Conservation (phyloP, 2,329 filamentous ascomycete genomes). For the Ceratocystis harringtonii region DNA sequence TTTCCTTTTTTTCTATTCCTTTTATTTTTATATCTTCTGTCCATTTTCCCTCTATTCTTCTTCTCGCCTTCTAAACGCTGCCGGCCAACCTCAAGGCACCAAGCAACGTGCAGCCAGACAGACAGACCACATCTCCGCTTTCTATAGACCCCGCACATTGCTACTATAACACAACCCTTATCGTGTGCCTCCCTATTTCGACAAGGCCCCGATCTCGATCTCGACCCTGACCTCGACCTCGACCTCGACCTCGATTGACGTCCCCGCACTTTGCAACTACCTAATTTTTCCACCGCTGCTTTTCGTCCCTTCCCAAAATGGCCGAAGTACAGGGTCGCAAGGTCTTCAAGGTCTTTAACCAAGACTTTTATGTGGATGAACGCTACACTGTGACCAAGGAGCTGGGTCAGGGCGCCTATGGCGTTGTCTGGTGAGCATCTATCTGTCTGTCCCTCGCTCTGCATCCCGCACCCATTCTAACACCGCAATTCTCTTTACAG, state of each 20-base stretch:
- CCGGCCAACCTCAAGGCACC: too few relatives aligned
- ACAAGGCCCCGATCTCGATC: neutral
- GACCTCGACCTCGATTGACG: too few relatives aligned
- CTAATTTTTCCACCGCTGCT: neutral
- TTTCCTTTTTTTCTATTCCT: neutral
- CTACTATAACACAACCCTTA: neutral
- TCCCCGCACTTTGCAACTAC: neutral
- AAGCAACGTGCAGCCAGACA: neutral
- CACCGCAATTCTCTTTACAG: conserved; percentile 31
- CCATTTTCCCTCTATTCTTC: too few relatives aligned
- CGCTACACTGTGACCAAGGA: conserved; percentile 98
- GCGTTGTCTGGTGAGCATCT: conserved; percentile 74
- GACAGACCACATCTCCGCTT: conserved; percentile 8
- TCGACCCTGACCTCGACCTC: too few relatives aligned
- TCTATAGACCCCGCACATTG: conserved; percentile 1
- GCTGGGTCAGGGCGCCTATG: conserved; percentile 92
- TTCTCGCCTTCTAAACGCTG: too few relatives aligned
- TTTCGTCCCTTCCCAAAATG: conserved; percentile 23
- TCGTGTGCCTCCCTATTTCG: neutral
- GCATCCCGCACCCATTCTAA: neutral
- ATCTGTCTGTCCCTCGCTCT: conserved; percentile 7
- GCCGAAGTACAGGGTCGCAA: conserved; percentile 47
- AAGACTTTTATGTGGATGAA: conserved; percentile 97
- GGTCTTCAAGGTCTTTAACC: conserved; percentile 98
- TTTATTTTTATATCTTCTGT: too few relatives aligned